Evolutionary conservation across 768 basidiomycete genomes (phyloP).

Genomic region (Trametes villosa): DNA sequence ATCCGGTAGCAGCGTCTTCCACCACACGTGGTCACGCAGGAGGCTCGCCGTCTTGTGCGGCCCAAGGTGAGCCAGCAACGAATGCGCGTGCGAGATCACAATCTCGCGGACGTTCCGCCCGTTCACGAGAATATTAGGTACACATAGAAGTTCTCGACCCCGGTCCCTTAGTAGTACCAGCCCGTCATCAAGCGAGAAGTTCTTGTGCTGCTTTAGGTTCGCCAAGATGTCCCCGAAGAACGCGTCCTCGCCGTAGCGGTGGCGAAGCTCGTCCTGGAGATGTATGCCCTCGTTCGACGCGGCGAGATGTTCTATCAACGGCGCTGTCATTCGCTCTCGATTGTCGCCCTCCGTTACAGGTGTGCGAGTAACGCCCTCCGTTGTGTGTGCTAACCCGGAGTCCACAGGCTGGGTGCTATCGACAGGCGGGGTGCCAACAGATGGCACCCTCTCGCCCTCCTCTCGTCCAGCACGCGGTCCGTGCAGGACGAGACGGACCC

Average conservation of each 20-base stretch:
- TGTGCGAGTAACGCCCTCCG: neutral
- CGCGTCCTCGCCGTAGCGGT: conserved; percentile 32
- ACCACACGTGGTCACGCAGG: conserved; percentile 43
- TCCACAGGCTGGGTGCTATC: neutral
- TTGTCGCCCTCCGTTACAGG: neutral
- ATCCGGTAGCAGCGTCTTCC: conserved; percentile 40
- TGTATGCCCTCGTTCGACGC: neutral
- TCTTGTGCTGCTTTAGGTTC: conserved; percentile 31
- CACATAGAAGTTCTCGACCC: neutral
- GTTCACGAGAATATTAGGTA: conserved; percentile 29
- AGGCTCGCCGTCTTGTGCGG: conserved; percentile 38
- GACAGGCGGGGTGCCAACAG: neutral
- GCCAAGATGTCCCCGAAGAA: conserved; percentile 36
- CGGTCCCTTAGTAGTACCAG: conserved; percentile 24
- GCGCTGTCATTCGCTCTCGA: neutral
- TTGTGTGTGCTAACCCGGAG: neutral
- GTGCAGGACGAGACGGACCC: conserved; percentile 10
- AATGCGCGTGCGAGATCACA: conserved; percentile 42
- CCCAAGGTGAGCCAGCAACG: conserved; percentile 43
- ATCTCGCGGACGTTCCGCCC: conserved; percentile 34
- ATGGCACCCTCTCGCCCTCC: conserved; percentile 3
- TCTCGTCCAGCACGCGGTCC: conserved; percentile 4
- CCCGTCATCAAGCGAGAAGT: conserved; percentile 33
- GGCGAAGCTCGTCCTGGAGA: conserved; percentile 21
- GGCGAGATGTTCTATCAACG: neutral